Evolutionary conservation across 371 early-diverging fungal genomes (phyloP).

Genomic region (Mortierella sp.): DNA sequence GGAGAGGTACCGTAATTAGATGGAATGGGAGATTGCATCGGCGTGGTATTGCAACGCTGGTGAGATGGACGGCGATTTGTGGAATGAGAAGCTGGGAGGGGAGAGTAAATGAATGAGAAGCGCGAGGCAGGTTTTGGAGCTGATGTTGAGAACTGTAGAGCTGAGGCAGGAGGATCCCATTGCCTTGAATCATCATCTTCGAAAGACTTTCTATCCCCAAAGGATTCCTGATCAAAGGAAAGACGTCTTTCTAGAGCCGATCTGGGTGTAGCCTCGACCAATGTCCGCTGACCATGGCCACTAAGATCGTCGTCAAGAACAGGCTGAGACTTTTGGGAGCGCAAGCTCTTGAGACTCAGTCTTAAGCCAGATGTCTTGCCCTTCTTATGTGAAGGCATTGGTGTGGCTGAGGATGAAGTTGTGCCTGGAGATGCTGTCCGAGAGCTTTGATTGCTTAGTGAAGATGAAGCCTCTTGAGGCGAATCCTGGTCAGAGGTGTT

Average conservation of each 20-base stretch:
- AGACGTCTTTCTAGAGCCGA: conserved; percentile 20
- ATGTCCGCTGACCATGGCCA: neutral
- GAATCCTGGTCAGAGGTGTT: conserved; percentile 31
- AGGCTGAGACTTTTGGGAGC: conserved; percentile 27
- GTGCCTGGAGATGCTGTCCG: conserved; percentile 44
- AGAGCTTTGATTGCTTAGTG: conserved; percentile 43
- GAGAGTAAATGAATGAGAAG: conserved; percentile 48
- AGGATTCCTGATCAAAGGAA: conserved; percentile 32
- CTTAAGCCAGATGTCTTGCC: conserved; percentile 37
- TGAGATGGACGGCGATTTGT: conserved; percentile 35
- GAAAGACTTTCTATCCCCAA: conserved; percentile 36
- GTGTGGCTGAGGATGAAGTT: conserved; percentile 8
- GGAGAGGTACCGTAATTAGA: conserved; percentile 45
- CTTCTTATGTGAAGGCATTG: conserved; percentile 19
- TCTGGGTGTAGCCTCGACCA: conserved; percentile 11
- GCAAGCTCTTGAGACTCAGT: conserved; percentile 46
- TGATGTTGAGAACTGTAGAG: conserved; percentile 31
- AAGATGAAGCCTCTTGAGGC: conserved; percentile 11
- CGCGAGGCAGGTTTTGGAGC: conserved; percentile 50
- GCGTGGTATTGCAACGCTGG: conserved; percentile 44
- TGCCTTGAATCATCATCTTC: conserved; percentile 30
- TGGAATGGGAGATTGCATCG: conserved; percentile 27
- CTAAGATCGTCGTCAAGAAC: neutral
- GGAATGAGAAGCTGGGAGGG: conserved; percentile 39
- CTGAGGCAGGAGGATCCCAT: conserved; percentile 26